These are phyloP conservation scores for Hyphopichia homilentoma DNA, from an alignment of 805 yeast genomes.

Conservation along the genomic window DNA sequence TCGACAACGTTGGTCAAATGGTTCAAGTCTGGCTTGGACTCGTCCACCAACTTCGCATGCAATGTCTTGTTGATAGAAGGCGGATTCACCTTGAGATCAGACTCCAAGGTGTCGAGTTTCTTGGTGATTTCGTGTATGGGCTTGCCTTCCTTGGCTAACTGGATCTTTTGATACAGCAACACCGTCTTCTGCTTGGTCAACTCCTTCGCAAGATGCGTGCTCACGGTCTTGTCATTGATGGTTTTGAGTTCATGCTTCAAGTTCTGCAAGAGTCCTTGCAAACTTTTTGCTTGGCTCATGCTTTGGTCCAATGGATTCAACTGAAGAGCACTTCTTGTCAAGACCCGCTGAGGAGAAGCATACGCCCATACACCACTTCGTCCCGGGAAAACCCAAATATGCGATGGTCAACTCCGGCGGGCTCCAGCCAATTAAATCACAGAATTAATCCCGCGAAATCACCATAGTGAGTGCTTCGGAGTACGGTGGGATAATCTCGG, in stretches of 20 bases:
- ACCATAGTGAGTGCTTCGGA: too few relatives aligned
- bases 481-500: too few relatives aligned
- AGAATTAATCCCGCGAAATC: too few relatives aligned
- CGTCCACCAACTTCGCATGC: conserved; percentile 4
- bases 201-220: conserved; percentile 36
- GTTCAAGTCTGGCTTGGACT: conserved; percentile 13
- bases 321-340: too few relatives aligned
- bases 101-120: conserved; percentile 19
- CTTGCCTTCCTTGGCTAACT: conserved; percentile 33
- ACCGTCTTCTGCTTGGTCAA: conserved; percentile 43
- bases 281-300: too few relatives aligned
- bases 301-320: too few relatives aligned
- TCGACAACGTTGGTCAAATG: conserved; percentile 58
- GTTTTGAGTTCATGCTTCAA: conserved; percentile 32
- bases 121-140: conserved; percentile 32
- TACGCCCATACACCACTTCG: too few relatives aligned
- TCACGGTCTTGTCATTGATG: conserved; percentile 32
- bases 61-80: conserved; percentile 4
- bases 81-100: conserved; percentile 8
- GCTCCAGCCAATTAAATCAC: too few relatives aligned
- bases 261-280: background rate
- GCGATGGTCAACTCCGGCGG: too few relatives aligned
- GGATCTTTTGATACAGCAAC: conserved; percentile 47
- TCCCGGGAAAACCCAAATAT: too few relatives aligned
- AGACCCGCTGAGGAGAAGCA: too few relatives aligned